Evolutionary conservation across 441 rosid genomes (phyloP), one percentile per base, ranked within the genome.

Genomic region (Brassica hybrid): DNA sequence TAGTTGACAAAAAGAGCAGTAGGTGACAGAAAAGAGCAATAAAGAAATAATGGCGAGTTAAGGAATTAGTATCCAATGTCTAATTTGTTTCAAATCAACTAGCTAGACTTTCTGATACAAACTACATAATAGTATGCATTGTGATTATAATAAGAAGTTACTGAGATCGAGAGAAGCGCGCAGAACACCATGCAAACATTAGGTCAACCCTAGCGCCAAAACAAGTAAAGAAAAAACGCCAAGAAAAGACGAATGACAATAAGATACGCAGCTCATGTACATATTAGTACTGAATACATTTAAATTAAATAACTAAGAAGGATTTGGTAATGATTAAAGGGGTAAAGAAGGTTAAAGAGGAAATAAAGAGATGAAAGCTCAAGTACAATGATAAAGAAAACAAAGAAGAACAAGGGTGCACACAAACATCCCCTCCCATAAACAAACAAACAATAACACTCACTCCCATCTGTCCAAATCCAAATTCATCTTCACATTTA

Each of bases 351-450:
- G 43, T 38, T 68, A 59, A 54, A 32, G 16, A 21, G 56, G 56
- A 45, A 36, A 54, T 52, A 72, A 76, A 50, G 74, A 69, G 70
- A 76, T 62, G 69, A 69, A 64, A 70, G 75, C 80, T 52, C 71
- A 63, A 70, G 59, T 70, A 76, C 80, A 76, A 70, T 70, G 65
- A 54, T 64, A 76, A 64, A 70, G 80, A 76, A 64, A 70, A 76
- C 80, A 76, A 76, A 70, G 60, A 76, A 27, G 80, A 76, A 38
- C 25, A 64, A 10, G 23, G 66, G 34, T 56, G 60, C 27, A 64
- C 80, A 76, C 75, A 70, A 70, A 41, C 71, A 38, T 76, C 34
- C 71, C 66, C 45, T 76, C 36, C 27, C 25, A 64, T 76, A 76
- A 23, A 76, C 79, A 69, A 76, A 76, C 71, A 76, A 71, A 56